Conservation (phyloP, 306 rosid genomes). For the Vigna unguiculata region DNA sequence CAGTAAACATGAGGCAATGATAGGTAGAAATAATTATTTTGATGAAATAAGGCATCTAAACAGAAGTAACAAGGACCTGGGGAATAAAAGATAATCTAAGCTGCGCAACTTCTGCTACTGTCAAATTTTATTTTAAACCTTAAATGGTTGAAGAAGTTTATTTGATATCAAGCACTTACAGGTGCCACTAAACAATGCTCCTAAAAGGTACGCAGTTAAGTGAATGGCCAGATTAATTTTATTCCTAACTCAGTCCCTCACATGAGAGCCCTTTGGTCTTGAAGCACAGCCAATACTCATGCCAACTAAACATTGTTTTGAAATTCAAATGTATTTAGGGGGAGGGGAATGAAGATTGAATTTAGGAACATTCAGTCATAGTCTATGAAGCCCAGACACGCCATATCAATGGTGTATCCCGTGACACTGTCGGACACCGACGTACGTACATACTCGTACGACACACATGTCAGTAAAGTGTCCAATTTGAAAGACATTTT, state of each 20-base stretch:
- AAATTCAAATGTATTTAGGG: neutral
- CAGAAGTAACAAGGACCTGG: neutral
- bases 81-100: neutral
- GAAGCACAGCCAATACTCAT: neutral
- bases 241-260: neutral
- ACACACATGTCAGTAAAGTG: no score
- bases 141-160: neutral
- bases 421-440: no score
- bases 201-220: neutral
- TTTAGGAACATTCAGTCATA: neutral
- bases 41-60: conserved; percentile 10
- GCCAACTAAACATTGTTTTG: neutral
- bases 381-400: no score
- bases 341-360: neutral
- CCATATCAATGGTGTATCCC: no score
- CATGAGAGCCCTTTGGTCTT: neutral
- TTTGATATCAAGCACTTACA: neutral
- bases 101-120: neutral
- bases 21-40: neutral
- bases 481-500: no score
- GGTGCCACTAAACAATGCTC: neutral
- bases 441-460: no score
- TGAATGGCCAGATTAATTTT: neutral
- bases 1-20: neutral
- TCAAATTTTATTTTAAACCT: neutral